These are phyloP conservation scores for Solanum piurae DNA, from an alignment of 257 asterid genomes.

Conservation along the genomic window DNA sequence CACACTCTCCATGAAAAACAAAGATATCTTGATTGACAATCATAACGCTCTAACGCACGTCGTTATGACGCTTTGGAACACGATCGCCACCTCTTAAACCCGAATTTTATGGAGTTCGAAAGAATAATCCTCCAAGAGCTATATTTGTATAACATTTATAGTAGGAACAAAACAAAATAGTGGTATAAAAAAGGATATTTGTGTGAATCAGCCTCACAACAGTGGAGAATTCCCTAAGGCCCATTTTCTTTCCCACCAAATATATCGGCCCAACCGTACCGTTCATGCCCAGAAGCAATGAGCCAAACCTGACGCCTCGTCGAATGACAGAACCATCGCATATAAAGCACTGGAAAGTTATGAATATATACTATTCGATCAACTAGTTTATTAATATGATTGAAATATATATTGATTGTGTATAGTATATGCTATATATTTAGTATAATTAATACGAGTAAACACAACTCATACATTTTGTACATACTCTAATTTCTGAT, in stretches of 20 bases:
- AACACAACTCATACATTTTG: background rate
- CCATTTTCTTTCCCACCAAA: background rate
- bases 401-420: too few species aligned
- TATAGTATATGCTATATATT: background rate
- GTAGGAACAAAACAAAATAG: background rate
- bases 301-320: background rate
- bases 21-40: too few species aligned
- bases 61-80: too few species aligned
- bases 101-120: background rate
- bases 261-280: background rate
- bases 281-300: background rate
- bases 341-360: background rate
- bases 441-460: background rate
- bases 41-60: too few species aligned
- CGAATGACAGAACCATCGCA: background rate
- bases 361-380: accelerated
- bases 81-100: background rate
- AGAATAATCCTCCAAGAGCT: background rate
- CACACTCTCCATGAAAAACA: too few species aligned
- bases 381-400: background rate
- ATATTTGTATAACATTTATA: background rate
- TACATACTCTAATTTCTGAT: too few species aligned
- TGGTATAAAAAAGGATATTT: background rate
- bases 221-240: background rate
- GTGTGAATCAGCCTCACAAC: background rate